Percentiles rank a stretch among this genome's conserved stretches.
These are phyloP conservation scores for Raphanus raphanistrum DNA, from an alignment of 345 rosid species.

Conservation along the genomic window DNA sequence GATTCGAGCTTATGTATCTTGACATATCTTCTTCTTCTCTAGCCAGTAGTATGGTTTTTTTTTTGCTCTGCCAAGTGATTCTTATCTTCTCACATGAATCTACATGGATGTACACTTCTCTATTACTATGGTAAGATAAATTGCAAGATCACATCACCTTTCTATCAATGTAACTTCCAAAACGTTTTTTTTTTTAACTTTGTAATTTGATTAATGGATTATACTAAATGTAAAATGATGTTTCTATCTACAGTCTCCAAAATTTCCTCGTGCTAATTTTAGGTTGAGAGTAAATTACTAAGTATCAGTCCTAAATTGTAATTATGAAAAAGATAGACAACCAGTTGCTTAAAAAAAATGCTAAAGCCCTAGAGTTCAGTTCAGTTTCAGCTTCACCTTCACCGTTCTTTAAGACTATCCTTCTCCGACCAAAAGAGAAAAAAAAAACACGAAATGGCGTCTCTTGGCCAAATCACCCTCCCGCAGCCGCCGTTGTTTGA, in stretches of 20 bases:
- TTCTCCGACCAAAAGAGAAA: background rate
- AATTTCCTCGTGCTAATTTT: background rate
- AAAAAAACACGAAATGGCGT: conserved; percentile 19
- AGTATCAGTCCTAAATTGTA: background rate
- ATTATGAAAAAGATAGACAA: background rate
- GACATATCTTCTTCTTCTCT: background rate
- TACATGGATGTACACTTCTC: background rate
- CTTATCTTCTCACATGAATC: background rate
- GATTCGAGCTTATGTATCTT: background rate
- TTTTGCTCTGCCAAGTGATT: background rate
- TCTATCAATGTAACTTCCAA: conserved; percentile 22
- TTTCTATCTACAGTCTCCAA: background rate
- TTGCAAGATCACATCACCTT: conserved; percentile 10
- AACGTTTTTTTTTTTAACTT: background rate
- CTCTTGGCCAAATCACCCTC: conserved; percentile 24
- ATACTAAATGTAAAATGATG: background rate
- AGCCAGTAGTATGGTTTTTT: background rate
- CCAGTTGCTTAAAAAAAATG: background rate
- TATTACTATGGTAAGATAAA: background rate
- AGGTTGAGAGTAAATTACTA: too few species aligned
- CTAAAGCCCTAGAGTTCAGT: conserved; percentile 28
- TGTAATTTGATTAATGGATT: background rate
- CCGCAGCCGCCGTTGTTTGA: conserved; percentile 17
- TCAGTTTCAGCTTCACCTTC: background rate
- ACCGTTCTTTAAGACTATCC: background rate